A percentile compares a stretch with the other conserved stretches of the same genome.
These are phyloP conservation scores for Lantana camara DNA, from an alignment of 257 asterid genomes.

Conservation along the genomic window DNA sequence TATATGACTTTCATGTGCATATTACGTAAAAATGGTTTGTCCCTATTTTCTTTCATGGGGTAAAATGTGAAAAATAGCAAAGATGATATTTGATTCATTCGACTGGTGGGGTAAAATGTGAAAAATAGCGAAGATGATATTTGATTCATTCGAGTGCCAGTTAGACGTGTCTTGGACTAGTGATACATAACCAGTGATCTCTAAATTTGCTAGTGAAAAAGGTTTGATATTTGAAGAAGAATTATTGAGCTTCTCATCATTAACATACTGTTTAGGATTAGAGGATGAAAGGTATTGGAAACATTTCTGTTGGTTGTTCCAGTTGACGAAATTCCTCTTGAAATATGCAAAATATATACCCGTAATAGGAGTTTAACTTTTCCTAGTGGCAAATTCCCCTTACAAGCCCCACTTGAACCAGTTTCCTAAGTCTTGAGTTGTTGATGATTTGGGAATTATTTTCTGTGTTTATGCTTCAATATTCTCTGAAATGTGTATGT, in stretches of 20 bases:
- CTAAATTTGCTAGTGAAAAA: background rate
- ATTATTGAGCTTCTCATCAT: constrained; percentile 1
- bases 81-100: too few species aligned
- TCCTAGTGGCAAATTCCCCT: background rate
- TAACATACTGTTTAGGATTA: background rate
- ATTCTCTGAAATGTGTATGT: background rate
- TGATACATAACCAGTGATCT: constrained; percentile 9
- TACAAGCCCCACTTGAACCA: constrained; percentile 5
- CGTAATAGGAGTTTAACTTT: background rate
- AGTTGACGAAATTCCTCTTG: background rate
- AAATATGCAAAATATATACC: background rate
- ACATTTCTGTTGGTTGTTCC: background rate
- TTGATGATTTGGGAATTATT: background rate
- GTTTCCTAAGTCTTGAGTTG: constrained; percentile 10
- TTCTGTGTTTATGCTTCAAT: background rate
- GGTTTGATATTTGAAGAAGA: background rate
- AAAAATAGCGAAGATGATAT: background rate
- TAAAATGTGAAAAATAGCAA: background rate
- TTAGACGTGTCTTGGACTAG: background rate
- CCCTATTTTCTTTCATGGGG: background rate
- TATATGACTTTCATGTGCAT: too few species aligned
- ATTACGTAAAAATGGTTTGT: background rate
- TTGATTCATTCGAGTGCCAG: background rate
- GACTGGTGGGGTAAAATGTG: background rate
- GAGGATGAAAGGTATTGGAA: constrained; percentile 17